Base-by-base conservation (phyloP, 768 basidiomycete genomes). In the Floccularia luteovirens region DNA sequence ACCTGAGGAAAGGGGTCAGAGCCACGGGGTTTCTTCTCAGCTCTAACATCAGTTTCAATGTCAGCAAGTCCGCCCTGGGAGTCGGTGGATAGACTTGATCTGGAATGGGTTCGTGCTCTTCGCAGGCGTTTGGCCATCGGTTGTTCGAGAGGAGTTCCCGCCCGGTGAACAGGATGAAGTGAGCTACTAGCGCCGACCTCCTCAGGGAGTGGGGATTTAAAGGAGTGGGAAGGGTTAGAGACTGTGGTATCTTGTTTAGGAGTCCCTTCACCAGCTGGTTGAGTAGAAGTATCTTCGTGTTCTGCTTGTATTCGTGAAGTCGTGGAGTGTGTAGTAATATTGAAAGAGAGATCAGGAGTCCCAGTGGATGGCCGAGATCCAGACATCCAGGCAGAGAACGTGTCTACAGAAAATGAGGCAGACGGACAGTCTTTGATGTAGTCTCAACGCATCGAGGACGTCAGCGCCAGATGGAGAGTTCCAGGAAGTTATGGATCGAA, bases 61-160 rank as follows among this genome's bases (percentile, higher is more conserved):
- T 82, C 81, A 5, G 74, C 75, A 66, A 75, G 61, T 14, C 67
- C 72, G 43, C 66, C 70, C 52, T 76, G 74, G 6, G 77, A 77
- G 45, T 72, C 72, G 31, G 66, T 64, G 36, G 69, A 70, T 20
- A 66, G 61, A 36, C 64, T 68, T 23, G 67, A 66, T 39, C 56
- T 57, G 38, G 47, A 47, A 44, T 54, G 48, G 2, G 50, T 46
- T 33, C 47, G 44, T 28, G 55, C 57, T 46, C 55, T 58, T 32
- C 64, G 67, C 16, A 66, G 48, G 32, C 64, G 71, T 57, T 70
- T 73, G 1, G 67, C 59, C 64, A 68, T 72, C 22, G 55, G 64
- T 53, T 54, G 55, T 39, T 64, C 61, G 39, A 51, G 43, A 3
- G 63, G 50, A 41, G 36, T 47, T 43, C 62, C 62, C 17, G 50